Evolutionary conservation across 2,329 filamentous ascomycete species (phyloP).

Genomic region (Fusarium subglutinans): DNA sequence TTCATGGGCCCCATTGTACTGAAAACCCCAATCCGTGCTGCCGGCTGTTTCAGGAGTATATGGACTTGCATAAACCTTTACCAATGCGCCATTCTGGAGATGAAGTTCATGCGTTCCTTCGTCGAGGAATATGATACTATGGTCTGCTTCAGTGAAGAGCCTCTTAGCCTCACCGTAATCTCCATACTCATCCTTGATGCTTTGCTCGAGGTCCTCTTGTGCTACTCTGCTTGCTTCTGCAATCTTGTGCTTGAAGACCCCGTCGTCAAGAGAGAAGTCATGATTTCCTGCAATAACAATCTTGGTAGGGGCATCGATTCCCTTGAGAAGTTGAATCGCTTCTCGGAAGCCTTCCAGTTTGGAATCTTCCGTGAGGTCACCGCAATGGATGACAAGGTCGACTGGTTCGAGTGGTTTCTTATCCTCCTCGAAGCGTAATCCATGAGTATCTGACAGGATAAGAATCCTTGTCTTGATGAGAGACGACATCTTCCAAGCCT

Average conservation of each 20-base stretch:
- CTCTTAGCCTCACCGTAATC: conserved; percentile 46
- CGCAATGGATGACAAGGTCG: conserved; percentile 61
- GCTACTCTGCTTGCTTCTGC: conserved; percentile 18
- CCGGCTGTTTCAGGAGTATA: conserved; percentile 52
- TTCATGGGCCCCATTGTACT: conserved; percentile 48
- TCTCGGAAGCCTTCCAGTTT: conserved; percentile 51
- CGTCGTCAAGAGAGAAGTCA: conserved; percentile 55
- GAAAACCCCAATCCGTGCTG: conserved; percentile 52
- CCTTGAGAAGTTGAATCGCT: conserved; percentile 50
- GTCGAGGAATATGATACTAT: conserved; percentile 52
- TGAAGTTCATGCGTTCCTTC: conserved; percentile 54
- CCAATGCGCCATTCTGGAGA: conserved; percentile 51
- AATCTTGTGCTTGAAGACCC: conserved; percentile 47
- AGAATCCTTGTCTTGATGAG: conserved; percentile 20
- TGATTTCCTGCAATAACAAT: conserved; percentile 63
- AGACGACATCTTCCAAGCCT: background rate
- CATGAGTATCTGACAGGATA: conserved; percentile 35
- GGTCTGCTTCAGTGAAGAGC: conserved; percentile 38
- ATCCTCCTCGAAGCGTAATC: background rate
- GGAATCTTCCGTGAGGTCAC: conserved; percentile 58
- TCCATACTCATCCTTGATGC: conserved; percentile 48
- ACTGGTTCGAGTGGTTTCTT: background rate
- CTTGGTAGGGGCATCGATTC: conserved; percentile 56
- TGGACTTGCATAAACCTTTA: conserved; percentile 58
- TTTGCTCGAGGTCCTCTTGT: background rate